A percentile compares a stretch with the other conserved stretches of the same genome.
Evolutionary conservation across 2,329 filamentous ascomycete species (phyloP).

Genomic region (Botrytis pseudocinerea): DNA sequence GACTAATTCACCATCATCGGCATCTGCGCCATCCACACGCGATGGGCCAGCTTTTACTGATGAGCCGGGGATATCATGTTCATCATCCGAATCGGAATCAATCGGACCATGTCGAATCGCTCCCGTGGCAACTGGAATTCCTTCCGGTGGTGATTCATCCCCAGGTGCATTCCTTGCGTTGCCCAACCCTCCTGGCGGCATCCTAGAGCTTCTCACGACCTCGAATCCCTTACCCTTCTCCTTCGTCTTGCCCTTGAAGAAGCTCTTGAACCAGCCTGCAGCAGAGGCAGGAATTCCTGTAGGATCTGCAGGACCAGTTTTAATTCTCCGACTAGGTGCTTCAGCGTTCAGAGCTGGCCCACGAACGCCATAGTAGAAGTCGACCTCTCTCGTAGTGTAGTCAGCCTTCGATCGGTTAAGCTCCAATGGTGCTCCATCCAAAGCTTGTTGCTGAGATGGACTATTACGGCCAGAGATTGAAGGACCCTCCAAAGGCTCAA

Average conservation of each 20-base stretch:
- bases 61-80: not conserved
- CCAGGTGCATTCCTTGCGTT: conserved; percentile 55
- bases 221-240: conserved; percentile 97
- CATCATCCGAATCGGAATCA: conserved; percentile 58
- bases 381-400: conserved; percentile 90
- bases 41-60: conserved; percentile 45
- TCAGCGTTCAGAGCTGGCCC: conserved; percentile 84
- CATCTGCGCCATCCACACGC: conserved; percentile 35
- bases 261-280: conserved; percentile 79
- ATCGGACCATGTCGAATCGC: conserved; percentile 54
- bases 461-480: conserved; percentile 49
- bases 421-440: conserved; percentile 35
- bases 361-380: conserved; percentile 93
- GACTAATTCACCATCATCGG: conserved; percentile 34
- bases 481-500: conserved; percentile 42
- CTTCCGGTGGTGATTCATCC: conserved; percentile 66
- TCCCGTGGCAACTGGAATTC: conserved; percentile 58
- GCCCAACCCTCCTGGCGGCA: conserved; percentile 69
- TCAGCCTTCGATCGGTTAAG: conserved; percentile 58
- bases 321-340: conserved; percentile 77
- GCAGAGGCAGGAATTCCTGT: conserved; percentile 88
- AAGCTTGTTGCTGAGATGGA: conserved; percentile 47
- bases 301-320: conserved; percentile 92
- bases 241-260: conserved; percentile 83
- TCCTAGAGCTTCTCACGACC: conserved; percentile 85